These are phyloP conservation scores for Ophiobolus disseminans DNA, from an alignment of 2,329 filamentous ascomycete species.

Conservation along the genomic window DNA sequence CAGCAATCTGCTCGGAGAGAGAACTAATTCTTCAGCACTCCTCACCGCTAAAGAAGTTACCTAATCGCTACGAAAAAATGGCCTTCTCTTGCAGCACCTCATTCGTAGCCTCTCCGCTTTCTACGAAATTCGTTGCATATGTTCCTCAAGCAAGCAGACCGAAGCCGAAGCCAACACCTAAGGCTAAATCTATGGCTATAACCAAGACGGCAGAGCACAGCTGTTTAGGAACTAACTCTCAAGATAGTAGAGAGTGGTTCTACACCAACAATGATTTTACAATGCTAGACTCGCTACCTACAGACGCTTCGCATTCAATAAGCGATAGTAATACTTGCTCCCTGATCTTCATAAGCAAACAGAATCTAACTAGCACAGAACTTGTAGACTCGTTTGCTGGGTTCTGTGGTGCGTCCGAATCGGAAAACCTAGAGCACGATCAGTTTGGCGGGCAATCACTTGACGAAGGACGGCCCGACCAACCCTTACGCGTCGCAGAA, in stretches of 20 bases:
- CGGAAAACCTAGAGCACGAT: slow-evolving; percentile 12
- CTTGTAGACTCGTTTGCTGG: slow-evolving; percentile 4
- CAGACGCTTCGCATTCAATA: slow-evolving; percentile 13
- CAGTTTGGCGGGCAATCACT: slow-evolving; percentile 9
- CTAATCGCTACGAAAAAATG: slow-evolving; percentile 10
- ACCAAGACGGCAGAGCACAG: slow-evolving; percentile 12
- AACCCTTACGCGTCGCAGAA: slow-evolving; percentile 5
- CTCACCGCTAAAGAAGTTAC: slow-evolving; percentile 5
- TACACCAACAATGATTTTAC: slow-evolving; percentile 10
- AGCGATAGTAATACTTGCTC: slow-evolving; percentile 13
- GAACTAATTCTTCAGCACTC: slow-evolving; percentile 6
- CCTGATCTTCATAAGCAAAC: slow-evolving; percentile 17
- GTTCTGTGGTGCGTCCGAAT: neutral
- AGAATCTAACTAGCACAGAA: slow-evolving; percentile 16
- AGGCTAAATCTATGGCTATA: slow-evolving; percentile 12
- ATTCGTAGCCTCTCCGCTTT: slow-evolving; percentile 6
- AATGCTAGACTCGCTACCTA: slow-evolving; percentile 9
- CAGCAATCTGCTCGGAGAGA: slow-evolving; percentile 2
- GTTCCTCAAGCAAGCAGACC: slow-evolving; percentile 10
- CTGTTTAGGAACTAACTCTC: slow-evolving; percentile 6
- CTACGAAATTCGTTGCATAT: slow-evolving; percentile 16
- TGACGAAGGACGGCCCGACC: slow-evolving; percentile 9
- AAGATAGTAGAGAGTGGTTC: slow-evolving; percentile 5
- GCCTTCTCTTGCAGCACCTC: slow-evolving; percentile 11
- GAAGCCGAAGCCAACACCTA: slow-evolving; percentile 15